These are phyloP conservation scores for Psilocybe mexicana DNA, from an alignment of 1,284 basidiomycete genomes.

Conservation along the genomic window DNA sequence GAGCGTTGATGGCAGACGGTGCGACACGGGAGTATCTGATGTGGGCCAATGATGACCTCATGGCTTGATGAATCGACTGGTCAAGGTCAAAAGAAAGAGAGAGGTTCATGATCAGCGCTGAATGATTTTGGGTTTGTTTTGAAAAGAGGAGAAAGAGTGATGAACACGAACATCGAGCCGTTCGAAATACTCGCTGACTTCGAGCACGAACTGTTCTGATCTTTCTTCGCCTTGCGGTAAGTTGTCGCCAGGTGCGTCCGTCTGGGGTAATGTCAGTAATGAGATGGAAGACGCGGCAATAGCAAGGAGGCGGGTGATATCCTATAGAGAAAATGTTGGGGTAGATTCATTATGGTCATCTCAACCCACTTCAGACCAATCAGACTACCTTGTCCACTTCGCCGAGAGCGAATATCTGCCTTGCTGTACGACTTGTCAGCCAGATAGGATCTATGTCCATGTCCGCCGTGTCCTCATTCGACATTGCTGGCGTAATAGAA, in stretches of 20 bases:
- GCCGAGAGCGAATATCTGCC: slow-evolving; percentile 79
- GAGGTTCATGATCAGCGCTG: neutral
- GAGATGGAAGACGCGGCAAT: slow-evolving; percentile 76
- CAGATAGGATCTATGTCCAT: slow-evolving; percentile 69
- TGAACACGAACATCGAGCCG: slow-evolving; percentile 64
- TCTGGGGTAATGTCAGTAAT: slow-evolving; percentile 75
- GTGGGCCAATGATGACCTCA: slow-evolving; percentile 77
- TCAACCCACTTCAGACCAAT: neutral
- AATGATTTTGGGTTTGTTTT: neutral
- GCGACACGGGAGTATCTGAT: slow-evolving; percentile 81
- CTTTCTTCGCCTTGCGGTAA: slow-evolving; percentile 79
- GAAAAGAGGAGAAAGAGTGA: too few species aligned
- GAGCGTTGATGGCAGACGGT: slow-evolving; percentile 78
- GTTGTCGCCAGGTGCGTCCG: slow-evolving; percentile 61
- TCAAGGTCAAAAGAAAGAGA: slow-evolving; percentile 5
- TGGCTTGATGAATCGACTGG: slow-evolving; percentile 70
- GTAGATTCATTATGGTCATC: neutral
- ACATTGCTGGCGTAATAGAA: slow-evolving; percentile 15
- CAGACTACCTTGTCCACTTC: slow-evolving; percentile 72
- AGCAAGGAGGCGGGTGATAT: slow-evolving; percentile 70
- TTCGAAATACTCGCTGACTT: slow-evolving; percentile 82
- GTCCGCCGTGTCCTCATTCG: slow-evolving; percentile 21
- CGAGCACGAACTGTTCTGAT: slow-evolving; percentile 79
- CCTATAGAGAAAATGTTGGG: slow-evolving; percentile 41
- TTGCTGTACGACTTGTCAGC: slow-evolving; percentile 76